Conservation (phyloP, 1,284 basidiomycete genomes). For the Microbotryomycetes sp. region DNA sequence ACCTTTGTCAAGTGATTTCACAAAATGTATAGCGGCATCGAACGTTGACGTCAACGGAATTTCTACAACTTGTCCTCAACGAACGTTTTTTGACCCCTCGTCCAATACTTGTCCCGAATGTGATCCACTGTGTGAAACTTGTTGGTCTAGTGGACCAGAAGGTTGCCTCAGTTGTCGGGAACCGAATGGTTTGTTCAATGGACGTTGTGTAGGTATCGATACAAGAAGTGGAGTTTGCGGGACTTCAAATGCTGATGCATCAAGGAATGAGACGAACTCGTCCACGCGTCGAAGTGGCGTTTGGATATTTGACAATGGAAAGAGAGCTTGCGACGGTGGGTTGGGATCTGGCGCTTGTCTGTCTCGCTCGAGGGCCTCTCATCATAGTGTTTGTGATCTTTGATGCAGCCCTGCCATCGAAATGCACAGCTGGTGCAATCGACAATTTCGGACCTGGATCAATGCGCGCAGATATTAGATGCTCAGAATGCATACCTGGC, state of each 20-base stretch:
- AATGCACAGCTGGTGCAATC: conserved; percentile 68
- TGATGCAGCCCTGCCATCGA: conserved; percentile 71
- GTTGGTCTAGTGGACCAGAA: conserved; percentile 55
- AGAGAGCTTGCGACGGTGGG: conserved; percentile 69
- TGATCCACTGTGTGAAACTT: conserved; percentile 60
- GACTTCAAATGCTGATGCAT: conserved; percentile 20
- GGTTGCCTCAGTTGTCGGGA: conserved; percentile 50
- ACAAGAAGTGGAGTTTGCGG: conserved; percentile 59
- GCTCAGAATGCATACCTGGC: conserved; percentile 67
- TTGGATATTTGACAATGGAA: conserved; percentile 67
- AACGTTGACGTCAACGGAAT: conserved; percentile 46
- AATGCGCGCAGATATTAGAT: conserved; percentile 58
- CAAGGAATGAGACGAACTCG: background rate
- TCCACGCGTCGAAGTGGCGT: conserved; percentile 49
- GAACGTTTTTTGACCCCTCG: conserved; percentile 55
- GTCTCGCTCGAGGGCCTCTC: background rate
- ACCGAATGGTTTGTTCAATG: conserved; percentile 27
- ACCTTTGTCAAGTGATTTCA: conserved; percentile 58
- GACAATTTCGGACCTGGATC: conserved; percentile 62
- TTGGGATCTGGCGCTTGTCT: conserved; percentile 26
- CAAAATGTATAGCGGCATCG: conserved; percentile 55
- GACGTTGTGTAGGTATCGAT: conserved; percentile 57
- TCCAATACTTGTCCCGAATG: conserved; percentile 53
- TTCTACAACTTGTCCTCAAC: conserved; percentile 55
- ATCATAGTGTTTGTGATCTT: conserved; percentile 37